A percentile compares a stretch with the other conserved stretches of the same genome.
Evolutionary conservation across 345 rosid species (phyloP).

Genomic region (Salix purpurea): DNA sequence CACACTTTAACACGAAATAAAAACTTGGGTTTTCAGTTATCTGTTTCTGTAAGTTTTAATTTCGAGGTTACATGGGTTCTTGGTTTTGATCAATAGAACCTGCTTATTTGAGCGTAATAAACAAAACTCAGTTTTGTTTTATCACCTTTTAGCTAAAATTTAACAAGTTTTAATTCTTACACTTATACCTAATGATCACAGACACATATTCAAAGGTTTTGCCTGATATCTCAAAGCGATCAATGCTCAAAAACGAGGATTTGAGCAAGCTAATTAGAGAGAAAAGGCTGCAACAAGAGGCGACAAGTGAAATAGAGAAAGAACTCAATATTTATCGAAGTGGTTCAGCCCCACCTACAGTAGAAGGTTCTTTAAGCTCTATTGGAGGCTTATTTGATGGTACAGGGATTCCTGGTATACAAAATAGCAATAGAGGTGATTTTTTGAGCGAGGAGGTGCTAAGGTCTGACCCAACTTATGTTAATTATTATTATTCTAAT

Average conservation of each 20-base stretch:
- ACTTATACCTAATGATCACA: constrained; percentile 23
- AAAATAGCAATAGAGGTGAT: constrained; percentile 35
- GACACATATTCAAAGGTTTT: constrained; percentile 40
- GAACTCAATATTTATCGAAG: constrained; percentile 69
- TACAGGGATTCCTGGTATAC: constrained; percentile 21
- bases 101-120: not conserved
- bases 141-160: not conserved
- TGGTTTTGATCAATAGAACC: constrained; percentile 13
- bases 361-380: constrained; percentile 74
- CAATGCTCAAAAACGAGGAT: constrained; percentile 52
- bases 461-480: constrained; percentile 78
- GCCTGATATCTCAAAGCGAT: constrained; percentile 47
- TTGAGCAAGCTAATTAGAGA: constrained; percentile 48
- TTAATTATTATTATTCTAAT: constrained; percentile 67
- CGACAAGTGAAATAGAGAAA: constrained; percentile 54
- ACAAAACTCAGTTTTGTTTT: constrained; percentile 2
- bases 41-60: not conserved
- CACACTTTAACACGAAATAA: not conserved
- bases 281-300: constrained; percentile 35
- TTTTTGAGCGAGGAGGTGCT: constrained; percentile 61
- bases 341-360: constrained; percentile 95
- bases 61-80: constrained; percentile 1
- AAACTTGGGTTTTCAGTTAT: not conserved
- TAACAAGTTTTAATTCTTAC: constrained; percentile 9
- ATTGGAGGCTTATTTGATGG: constrained; percentile 58